These are phyloP conservation scores for Aureobasidium sp. DNA, from an alignment of 2,329 filamentous ascomycete species.

Conservation along the genomic window DNA sequence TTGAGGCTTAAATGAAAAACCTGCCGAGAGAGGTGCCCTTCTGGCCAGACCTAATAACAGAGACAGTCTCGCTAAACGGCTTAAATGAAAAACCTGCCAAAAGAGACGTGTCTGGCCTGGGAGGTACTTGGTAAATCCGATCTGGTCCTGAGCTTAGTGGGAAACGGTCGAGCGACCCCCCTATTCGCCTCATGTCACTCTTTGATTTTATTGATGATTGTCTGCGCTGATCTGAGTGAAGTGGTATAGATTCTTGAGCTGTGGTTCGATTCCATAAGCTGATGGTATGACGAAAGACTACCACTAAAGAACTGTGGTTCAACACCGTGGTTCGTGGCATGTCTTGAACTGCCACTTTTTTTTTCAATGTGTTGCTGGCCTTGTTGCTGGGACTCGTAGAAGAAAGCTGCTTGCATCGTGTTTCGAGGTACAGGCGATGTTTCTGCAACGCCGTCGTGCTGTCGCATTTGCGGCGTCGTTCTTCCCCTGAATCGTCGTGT, in stretches of 20 bases:
- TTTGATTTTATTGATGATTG: not conserved
- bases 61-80: not conserved
- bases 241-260: not conserved
- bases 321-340: not conserved
- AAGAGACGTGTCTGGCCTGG: not conserved
- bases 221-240: not conserved
- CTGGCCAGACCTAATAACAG: not conserved
- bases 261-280: not conserved
- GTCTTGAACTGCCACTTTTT: not conserved
- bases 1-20: not conserved
- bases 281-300: not conserved
- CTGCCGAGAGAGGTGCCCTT: not conserved
- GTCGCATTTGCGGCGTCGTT: not conserved
- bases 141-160: not conserved
- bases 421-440: not conserved
- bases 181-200: not conserved
- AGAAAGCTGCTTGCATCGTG: not conserved
- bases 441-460: not conserved
- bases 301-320: not conserved
- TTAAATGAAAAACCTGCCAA: not conserved
- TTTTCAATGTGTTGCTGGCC: slow-evolving; percentile 4
- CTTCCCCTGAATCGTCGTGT: not conserved
- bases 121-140: too few species aligned
- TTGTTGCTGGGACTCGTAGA: not conserved
- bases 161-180: not conserved